Evolutionary conservation across 495 filamentous ascomycete genomes (phyloP), one percentile per base, ranked within the genome.

Genomic region (Trichoderma parareesei): DNA sequence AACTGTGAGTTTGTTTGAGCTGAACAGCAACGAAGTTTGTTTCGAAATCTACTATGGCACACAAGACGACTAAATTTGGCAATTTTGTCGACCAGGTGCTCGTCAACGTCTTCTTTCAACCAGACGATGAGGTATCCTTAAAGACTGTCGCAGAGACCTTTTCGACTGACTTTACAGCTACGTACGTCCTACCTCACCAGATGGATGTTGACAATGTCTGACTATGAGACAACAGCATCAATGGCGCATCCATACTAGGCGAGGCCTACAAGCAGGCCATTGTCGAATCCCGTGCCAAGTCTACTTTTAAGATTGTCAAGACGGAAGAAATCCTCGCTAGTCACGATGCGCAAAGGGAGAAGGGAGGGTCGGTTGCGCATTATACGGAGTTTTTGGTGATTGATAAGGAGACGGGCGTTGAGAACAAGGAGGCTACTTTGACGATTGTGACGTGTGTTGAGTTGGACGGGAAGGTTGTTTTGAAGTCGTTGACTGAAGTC

Each of bases 401-500:
- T 5, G 53, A 57, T 6, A 57, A 37, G 11, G 53, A 33, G 5
- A 57, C 53, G 20, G 53, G 53, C 53, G 53, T 9, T 57, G 53
- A 35, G 53, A 14, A 11, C 3, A 20, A 57, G 9, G 53, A 57
- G 2, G 35, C 53, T 4, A 35, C 14, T 16, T 37, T 57, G 53
- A 57, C 53, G 33, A 14, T 57, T 35, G 53, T 57, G 6, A 57
- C 53, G 20, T 33, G 27, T 14, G 53, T 10, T 5, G 14, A 18
- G 53, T 9, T 14, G 35, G 60, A 62, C 4, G 60, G 60, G 20
- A 62, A 41, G 60, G 60, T 62, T 13, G 41, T 62, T 18, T 14
- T 62, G 0, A 43, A 14, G 11, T 9, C 10, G 11, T 42, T 62
- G 38, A 41, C 60, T 42, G 38, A 62, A 20, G 10, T 44, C 4